Percentiles rank a stretch among this genome's conserved stretches.
Evolutionary conservation across 352 stramenopile genomes (phyloP).

Genomic region (Phytopythium cucurbitacearum): DNA sequence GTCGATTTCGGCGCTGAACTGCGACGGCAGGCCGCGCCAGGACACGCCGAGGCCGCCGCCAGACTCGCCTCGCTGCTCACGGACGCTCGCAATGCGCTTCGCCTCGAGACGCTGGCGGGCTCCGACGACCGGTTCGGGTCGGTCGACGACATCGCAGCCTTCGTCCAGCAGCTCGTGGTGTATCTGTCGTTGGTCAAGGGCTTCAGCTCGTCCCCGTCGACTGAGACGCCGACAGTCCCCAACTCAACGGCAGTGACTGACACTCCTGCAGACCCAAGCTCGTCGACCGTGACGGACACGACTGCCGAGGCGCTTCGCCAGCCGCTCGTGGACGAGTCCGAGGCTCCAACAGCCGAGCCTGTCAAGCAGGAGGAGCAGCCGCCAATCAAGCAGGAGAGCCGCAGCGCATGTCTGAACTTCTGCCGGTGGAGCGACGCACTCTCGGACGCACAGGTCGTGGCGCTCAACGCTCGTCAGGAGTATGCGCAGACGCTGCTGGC

Average conservation of each 20-base stretch:
- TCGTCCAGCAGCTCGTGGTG: slow-evolving; percentile 23
- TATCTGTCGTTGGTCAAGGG: slow-evolving; percentile 63
- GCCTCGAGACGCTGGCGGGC: slow-evolving; percentile 10
- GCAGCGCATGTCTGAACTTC: slow-evolving; percentile 40
- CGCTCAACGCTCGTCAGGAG: slow-evolving; percentile 50
- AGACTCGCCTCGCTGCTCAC: slow-evolving; percentile 38
- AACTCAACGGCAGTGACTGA: slow-evolving; percentile 2
- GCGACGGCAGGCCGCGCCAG: slow-evolving; percentile 23
- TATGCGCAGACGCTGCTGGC: slow-evolving; percentile 48
- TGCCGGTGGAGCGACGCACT: slow-evolving; percentile 57
- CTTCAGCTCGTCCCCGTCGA: slow-evolving; percentile 15
- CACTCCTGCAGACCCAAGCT: slow-evolving; percentile 1
- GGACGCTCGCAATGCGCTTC: slow-evolving; percentile 27
- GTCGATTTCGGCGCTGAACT: slow-evolving; percentile 43
- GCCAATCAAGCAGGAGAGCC: neutral
- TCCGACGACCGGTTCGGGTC: slow-evolving; percentile 5
- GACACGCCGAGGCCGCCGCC: slow-evolving; percentile 24
- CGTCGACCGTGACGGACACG: slow-evolving; percentile 7
- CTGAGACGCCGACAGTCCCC: slow-evolving; percentile 7
- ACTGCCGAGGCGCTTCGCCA: slow-evolving; percentile 17
- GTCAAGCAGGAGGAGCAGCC: neutral
- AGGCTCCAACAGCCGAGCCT: neutral
- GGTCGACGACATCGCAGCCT: slow-evolving; percentile 26
- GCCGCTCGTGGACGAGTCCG: slow-evolving; percentile 29
- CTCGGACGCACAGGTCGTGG: slow-evolving; percentile 32